These are phyloP conservation scores for Eucalyptus polybractea DNA, from an alignment of 345 rosid genomes.

Conservation along the genomic window DNA sequence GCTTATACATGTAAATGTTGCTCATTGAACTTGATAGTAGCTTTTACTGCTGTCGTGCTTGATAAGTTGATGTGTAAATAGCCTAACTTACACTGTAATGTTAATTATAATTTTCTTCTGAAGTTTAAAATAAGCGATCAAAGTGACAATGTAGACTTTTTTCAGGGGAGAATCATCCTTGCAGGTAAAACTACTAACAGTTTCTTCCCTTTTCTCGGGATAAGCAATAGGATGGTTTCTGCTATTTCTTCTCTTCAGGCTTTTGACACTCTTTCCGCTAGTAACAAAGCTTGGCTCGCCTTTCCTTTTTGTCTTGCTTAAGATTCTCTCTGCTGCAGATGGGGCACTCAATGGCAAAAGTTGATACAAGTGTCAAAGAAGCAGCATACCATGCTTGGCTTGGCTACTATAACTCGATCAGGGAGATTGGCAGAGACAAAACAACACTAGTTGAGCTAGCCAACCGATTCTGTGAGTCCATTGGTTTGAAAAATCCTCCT, in stretches of 20 bases:
- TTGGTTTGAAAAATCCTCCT: constrained; percentile 78
- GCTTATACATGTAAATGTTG: neutral
- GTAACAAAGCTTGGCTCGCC: neutral
- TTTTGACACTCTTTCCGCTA: neutral
- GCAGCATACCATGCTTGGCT: constrained; percentile 98
- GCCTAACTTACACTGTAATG: neutral
- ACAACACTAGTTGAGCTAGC: constrained; percentile 81
- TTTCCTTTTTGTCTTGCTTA: neutral
- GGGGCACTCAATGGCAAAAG: constrained; percentile 48
- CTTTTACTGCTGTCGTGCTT: neutral
- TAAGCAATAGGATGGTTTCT: neutral
- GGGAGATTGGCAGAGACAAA: constrained; percentile 80
- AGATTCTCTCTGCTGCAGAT: constrained; percentile 29
- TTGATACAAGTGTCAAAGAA: constrained; percentile 78
- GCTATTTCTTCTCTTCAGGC: neutral
- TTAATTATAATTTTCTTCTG: neutral
- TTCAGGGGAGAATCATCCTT: neutral
- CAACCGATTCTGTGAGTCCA: constrained; percentile 54
- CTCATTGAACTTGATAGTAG: neutral
- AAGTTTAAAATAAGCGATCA: neutral
- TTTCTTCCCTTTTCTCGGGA: neutral
- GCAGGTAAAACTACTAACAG: neutral
- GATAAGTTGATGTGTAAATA: neutral
- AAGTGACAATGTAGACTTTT: neutral
- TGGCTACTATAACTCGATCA: constrained; percentile 80